Percentiles rank a stretch among this genome's conserved stretches.
Conservation (phyloP, 345 rosid genomes). For the Erysimum cheiranthoides region DNA sequence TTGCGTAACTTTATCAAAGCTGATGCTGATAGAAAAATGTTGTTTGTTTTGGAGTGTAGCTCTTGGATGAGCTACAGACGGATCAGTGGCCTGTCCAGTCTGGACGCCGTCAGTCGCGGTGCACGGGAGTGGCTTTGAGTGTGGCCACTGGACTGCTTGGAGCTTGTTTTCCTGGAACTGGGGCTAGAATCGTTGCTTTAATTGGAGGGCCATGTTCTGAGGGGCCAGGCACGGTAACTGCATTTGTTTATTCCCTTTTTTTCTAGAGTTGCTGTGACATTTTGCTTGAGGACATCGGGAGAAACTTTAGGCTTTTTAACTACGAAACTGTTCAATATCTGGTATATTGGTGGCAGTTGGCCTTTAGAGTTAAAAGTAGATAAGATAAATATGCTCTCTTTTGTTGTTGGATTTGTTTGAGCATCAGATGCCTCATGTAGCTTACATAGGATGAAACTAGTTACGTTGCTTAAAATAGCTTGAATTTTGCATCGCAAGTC, state of each 20-base stretch:
- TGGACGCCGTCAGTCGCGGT: conserved; percentile 71
- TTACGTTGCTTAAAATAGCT: conserved; percentile 21
- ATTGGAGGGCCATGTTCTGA: conserved; percentile 73
- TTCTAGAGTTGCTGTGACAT: conserved; percentile 1
- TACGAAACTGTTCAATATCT: conserved; percentile 4
- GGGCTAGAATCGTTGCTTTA: conserved; percentile 93
- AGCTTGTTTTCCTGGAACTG: conserved; percentile 94
- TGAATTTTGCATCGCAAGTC: not conserved
- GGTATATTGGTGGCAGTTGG: conserved; percentile 27
- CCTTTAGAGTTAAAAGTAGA: conserved; percentile 20
- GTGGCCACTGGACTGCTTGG: conserved; percentile 93
- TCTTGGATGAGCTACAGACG: conserved; percentile 93
- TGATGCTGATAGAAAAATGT: not conserved
- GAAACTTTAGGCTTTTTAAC: conserved; percentile 1
- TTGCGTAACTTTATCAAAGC: not conserved
- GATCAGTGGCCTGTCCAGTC: conserved; percentile 91
- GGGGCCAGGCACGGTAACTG: conserved; percentile 94
- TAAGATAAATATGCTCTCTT: not conserved
- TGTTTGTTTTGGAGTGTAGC: conserved; percentile 50
- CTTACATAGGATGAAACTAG: conserved; percentile 1
- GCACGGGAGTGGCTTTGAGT: conserved; percentile 96
- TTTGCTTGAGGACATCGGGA: conserved; percentile 10
- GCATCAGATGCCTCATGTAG: conserved; percentile 19
- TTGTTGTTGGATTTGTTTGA: not conserved
- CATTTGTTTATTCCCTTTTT: conserved; percentile 35